Percentiles rank a stretch among this genome's conserved stretches.
phyloP scores from a whole-genome alignment of 2,329 filamentous ascomycete species.

The Lasiodiplodia sp. region DNA sequence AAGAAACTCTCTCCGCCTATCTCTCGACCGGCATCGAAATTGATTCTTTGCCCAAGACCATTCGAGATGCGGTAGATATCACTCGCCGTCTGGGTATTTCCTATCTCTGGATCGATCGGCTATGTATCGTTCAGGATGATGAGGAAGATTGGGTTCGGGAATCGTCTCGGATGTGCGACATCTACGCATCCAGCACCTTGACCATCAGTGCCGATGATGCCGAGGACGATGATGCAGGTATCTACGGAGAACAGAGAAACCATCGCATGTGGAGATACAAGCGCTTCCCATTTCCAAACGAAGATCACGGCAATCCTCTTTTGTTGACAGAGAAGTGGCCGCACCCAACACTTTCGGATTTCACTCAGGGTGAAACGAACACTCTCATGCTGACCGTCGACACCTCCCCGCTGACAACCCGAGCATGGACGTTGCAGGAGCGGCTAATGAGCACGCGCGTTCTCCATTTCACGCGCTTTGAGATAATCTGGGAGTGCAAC shows the following conservation, averaged over 20 bases:
- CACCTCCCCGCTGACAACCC: not conserved
- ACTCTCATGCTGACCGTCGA: not conserved
- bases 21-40: not conserved
- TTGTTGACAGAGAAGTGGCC: not conserved
- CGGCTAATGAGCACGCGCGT: not conserved
- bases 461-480: not conserved
- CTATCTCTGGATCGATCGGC: not conserved
- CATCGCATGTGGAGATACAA: not conserved
- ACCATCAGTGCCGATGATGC: not conserved
- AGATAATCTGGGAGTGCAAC: constrained; percentile 4
- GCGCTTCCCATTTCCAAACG: not conserved
- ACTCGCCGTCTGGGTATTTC: not conserved
- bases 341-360: not conserved
- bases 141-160: not conserved
- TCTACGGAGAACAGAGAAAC: not conserved
- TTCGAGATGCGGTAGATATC: not conserved
- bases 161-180: not conserved
- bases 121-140: not conserved
- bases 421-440: not conserved
- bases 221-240: not conserved
- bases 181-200: not conserved
- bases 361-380: not conserved
- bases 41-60: not conserved
- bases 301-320: not conserved
- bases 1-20: not conserved